These are phyloP conservation scores for Elaeis oleifera DNA, from an alignment of 202 grass and related monocot genomes.

Conservation along the genomic window DNA sequence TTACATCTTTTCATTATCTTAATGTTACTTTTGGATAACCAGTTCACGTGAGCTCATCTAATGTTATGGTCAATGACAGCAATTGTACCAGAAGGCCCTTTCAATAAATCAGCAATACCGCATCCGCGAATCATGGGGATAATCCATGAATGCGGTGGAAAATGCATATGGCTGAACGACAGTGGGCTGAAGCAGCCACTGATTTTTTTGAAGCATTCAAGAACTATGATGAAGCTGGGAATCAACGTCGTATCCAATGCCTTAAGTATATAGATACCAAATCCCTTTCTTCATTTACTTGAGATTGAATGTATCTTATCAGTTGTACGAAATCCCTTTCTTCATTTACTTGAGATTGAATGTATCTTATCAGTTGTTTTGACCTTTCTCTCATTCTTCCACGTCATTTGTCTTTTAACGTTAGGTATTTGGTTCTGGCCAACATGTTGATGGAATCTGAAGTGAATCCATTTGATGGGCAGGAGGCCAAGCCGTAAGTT, in stretches of 20 bases:
- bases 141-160: conserved; percentile 99
- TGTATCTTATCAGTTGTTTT: too few relatives aligned
- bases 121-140: conserved; percentile 99
- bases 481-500: conserved; percentile 97
- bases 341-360: too few relatives aligned
- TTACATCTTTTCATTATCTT: too few relatives aligned
- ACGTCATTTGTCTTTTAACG: too few relatives aligned
- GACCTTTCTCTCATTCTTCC: too few relatives aligned
- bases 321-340: not conserved
- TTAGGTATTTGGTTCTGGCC: conserved; percentile 93
- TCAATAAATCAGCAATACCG: conserved; percentile 97
- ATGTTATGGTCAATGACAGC: conserved; percentile 32
- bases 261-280: conserved; percentile 55
- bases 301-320: too few relatives aligned
- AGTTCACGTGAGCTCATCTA: not conserved
- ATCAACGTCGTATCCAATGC: conserved; percentile 85
- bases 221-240: conserved; percentile 99
- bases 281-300: too few relatives aligned
- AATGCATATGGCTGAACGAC: conserved; percentile 99
- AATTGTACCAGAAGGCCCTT: conserved; percentile 89
- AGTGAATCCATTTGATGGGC: conserved; percentile 99
- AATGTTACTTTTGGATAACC: too few relatives aligned
- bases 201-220: conserved; percentile 99
- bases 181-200: conserved; percentile 86
- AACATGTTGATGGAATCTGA: conserved; percentile 99